Evolutionary conservation across 805 yeast genomes (phyloP), one percentile per base, ranked within the genome.

Genomic region (Metschnikowia orientalis): DNA sequence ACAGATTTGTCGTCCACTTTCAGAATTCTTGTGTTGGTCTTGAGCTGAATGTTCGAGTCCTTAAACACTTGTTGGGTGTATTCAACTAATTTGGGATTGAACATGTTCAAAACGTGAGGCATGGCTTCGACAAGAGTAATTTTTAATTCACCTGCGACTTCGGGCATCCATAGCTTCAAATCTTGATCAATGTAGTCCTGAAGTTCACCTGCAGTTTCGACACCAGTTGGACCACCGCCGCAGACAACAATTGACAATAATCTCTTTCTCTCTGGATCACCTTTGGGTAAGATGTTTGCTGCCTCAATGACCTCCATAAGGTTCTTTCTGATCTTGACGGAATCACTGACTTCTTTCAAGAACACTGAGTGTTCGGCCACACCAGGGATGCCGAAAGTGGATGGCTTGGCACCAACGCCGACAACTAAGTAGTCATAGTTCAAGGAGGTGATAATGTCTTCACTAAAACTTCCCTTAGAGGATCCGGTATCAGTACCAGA

Each of bases 171-270:
- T 63, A 81, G 84, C 51, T 68, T 65, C 63, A 89, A 72, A 62
- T 89, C 97, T 61, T 89, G 94, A 59, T 84, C 88, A 42, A 88
- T 83, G 63, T 85, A 90, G 63, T 89, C 97, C 66, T 84, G 94
- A 50, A 89, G 68, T 65, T 90, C 97, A 54, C 95, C 97, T 47
- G 97, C 96, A 51, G 88, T 83, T 67, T 88, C 97, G 42, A 89
- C 96, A 68, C 97, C 97, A 26, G 97, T 89, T 57, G 97, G 97
- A 45, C 97, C 97, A 63, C 97, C 97, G 53, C 97, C 97, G 48
- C 92, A 94, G 42, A 90, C 95, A 42, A 90, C 90, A 50, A 88
- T 80, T 42, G 81, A 82, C 57, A 89, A 73, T 51, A 90, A 73
- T 59, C 95, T 77, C 63, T 78, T 75, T 63, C 97, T 78, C 58